Evolutionary conservation across 2,329 filamentous ascomycete species (phyloP), one percentile per base, ranked within the genome.

Genomic region (Fusarium beomiforme): DNA sequence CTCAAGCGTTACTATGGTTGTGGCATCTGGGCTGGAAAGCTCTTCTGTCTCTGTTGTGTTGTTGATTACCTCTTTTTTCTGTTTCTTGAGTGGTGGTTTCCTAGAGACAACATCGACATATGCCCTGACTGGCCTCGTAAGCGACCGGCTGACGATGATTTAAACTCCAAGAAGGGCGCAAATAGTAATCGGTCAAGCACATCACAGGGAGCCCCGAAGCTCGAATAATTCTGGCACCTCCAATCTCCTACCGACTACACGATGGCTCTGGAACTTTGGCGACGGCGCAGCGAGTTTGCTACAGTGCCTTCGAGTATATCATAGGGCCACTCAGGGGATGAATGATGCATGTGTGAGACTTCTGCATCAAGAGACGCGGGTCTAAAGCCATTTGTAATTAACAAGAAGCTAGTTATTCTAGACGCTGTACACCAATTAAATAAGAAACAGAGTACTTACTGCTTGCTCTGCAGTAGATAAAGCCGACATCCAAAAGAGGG

Each of bases 1-100:
- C 83, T 99, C 23, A 99, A 99, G 83, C 86, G 96, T 64, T 99
- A 99, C 81, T 99, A 98, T 78, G 96, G 96, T 12, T 99, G 97
- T 78, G 96, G 96, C 36, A 95, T 98, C 53, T 99, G 96, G 96
- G 96, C 96, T 1, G 96, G 96, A 37, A 99, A 99, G 82, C 85
- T 99, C 12, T 99, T 99, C 78, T 98, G 96, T 77, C 85, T 99
- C 3, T 98, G 95, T 71, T 95, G 95, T 14, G 90, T 98, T 62
- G 91, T 99, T 55, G 96, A 99, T 81, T 99, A 97, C 76, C 83
- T 99, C 51, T 87, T 99, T 56, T 97, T 94, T 76, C 86, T 98
- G 50, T 89, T 97, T 51, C 85, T 98, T 57, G 96, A 99, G 80
- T 89, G 97, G 81, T 92, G 90, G 84, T 95, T 93, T 69, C 96